Evolutionary conservation across 1,139 yeast species (phyloP), one percentile per base, ranked within the genome.

Genomic region (Suhomyces bokatorum): DNA sequence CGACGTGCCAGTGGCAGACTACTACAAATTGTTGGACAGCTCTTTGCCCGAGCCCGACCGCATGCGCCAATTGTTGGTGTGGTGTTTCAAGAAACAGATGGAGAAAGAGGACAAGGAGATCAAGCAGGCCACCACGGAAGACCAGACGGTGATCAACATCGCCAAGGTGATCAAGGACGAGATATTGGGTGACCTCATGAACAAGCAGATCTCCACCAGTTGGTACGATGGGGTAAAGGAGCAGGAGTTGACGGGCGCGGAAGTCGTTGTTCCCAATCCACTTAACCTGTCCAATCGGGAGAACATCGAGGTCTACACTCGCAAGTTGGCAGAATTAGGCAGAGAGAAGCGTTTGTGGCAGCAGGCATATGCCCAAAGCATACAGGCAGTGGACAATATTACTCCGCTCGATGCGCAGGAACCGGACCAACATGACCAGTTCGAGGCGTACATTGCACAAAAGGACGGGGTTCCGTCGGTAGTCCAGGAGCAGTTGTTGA

Each of bases 161-260:
- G 87, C 91, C 11, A 77, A 81, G 47, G 81, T 80, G 2, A 80
- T 87, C 33, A 78, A 82, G 56, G 87, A 84, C 46, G 90, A 85
- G 55, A 59, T 85, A 10, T 64, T 85, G 7, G 66, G 75, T 31
- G 89, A 82, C 54, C 63, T 86, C 45, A 67, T 73, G 22, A 78
- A 80, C 32, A 87, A 88, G 12, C 72, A 72, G 43, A 70, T 86
- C 14, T 69, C 78, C 32, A 77, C 85, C 6, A 81, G 86, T 56
- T 87, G 95, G 95, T 83, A 85, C 72, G 70, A 69, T 44, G 62
- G 74, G 22, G 59, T 62, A 2, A 65, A 58, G 1, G 63, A 58
- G 4, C 60, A 53, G 2, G 62, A 53, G 7, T 42, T 60, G 14
- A 50, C 60, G 7, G 54, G 62, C 39, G 52, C 62, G 45, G 60